These are phyloP conservation scores for Zygotorulaspora sp. DNA, from an alignment of 805 yeast genomes.

Conservation along the genomic window DNA sequence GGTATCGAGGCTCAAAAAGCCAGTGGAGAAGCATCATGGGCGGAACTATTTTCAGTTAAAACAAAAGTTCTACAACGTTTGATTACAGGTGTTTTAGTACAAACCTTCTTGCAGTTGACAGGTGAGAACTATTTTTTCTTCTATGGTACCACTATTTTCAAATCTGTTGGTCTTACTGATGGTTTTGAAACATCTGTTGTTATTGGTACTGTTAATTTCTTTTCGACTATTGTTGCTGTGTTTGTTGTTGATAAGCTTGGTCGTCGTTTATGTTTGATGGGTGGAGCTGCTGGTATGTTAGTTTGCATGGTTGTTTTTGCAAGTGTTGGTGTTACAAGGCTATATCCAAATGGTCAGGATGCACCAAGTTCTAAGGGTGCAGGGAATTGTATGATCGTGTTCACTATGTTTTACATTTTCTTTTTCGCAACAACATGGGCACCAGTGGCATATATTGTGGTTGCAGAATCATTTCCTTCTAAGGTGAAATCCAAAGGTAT, in stretches of 20 bases:
- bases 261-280: slow-evolving; percentile 44
- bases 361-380: slow-evolving; percentile 44
- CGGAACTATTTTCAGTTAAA: slow-evolving; percentile 59
- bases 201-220: slow-evolving; percentile 56
- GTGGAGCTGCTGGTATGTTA: slow-evolving; percentile 47
- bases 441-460: slow-evolving; percentile 59
- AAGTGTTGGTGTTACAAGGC: slow-evolving; percentile 52
- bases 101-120: slow-evolving; percentile 62
- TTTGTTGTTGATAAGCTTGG: slow-evolving; percentile 52
- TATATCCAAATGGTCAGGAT: slow-evolving; percentile 41
- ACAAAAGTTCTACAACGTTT: too few relatives aligned
- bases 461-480: slow-evolving; percentile 66
- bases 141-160: too few relatives aligned
- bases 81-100: slow-evolving; percentile 49
- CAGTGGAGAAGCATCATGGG: slow-evolving; percentile 65
- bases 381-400: too few relatives aligned
- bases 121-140: slow-evolving; percentile 66
- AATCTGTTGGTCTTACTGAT: slow-evolving; percentile 56
- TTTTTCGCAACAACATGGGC: slow-evolving; percentile 75
- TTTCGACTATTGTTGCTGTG: slow-evolving; percentile 49
- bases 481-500: slow-evolving; percentile 56
- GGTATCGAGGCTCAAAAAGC: slow-evolving; percentile 55
- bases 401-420: slow-evolving; percentile 65
- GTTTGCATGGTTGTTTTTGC: slow-evolving; percentile 48
- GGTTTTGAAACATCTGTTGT: slow-evolving; percentile 56